Base-by-base conservation (phyloP, 2,329 filamentous ascomycete species). In the Colletotrichum paranaense region DNA sequence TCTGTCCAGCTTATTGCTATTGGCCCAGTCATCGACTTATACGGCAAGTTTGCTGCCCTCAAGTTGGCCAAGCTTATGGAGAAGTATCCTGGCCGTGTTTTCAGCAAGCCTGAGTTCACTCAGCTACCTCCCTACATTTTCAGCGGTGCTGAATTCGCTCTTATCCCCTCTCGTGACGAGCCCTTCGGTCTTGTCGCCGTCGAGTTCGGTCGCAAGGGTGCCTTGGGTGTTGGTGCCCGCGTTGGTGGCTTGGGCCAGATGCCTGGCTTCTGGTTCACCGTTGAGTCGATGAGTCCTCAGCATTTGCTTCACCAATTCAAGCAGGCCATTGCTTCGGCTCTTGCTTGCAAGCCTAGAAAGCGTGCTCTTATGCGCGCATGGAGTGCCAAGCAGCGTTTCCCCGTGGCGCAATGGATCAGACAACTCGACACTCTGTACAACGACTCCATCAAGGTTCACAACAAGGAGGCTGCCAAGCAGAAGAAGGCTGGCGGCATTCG, bases 231-330 rank as follows among this genome's bases (percentile, higher is more conserved):
- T 68, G 91, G 91, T 58, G 89, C 91, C 49, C 86, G 90, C 67
- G 91, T 93, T 49, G 91, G 91, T 76, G 91, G 91, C 67, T 85
- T 93, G 26, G 90, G 91, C n/a, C 89, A 92, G 78, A 92, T 93
- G 91, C 91, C 91, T 24, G 91, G 91, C 28, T 92, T 91, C 88
- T 93, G 91, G 91, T 93, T 89, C 79, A 92, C 91, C 0, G 88
- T 93, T 68, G 91, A 93, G 79, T 92, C 90, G 0, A 90, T 87
- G 6, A 89, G 89, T 1, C 91, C 90, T 0, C 86, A 86, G 56
- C 91, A 93, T 82, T 81, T 92, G 56, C 84, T 92, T 67, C 87
- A 89, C 58, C 91, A 93, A 78, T 92, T 93, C 84, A 91, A 89
- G 79, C 85, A 86, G 75, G 89, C 91, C 14, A 92, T 93, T 74